A percentile compares a stretch with the other conserved stretches of the same genome.
phyloP scores from a whole-genome alignment of 2,329 filamentous ascomycete species.

The Ophiostoma australiae region DNA sequence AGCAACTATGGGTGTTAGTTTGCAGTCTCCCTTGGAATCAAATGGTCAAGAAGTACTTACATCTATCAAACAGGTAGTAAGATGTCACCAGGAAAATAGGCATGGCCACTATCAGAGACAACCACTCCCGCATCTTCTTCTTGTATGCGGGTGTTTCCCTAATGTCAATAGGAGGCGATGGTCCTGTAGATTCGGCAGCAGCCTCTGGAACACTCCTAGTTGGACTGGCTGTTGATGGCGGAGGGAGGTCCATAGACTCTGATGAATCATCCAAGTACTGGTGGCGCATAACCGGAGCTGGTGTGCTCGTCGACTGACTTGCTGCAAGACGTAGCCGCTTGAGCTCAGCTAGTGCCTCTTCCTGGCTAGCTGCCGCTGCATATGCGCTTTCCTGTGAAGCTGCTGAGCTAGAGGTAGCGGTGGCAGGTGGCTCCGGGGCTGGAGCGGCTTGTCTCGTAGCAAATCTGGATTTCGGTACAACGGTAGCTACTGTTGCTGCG shows the following conservation, averaged over 20 bases:
- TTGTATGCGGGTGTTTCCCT: constrained; percentile 42
- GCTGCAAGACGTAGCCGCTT: constrained; percentile 24
- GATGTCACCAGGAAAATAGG: constrained; percentile 53
- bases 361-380: constrained; percentile 19
- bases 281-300: neutral
- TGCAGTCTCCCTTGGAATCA: neutral
- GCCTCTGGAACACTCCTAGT: neutral
- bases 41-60: constrained; percentile 35
- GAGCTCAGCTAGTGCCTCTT: constrained; percentile 27
- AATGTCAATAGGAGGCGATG: constrained; percentile 21
- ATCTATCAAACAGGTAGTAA: constrained; percentile 49
- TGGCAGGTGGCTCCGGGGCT: neutral
- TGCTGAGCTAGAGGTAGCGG: neutral
- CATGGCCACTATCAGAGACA: constrained; percentile 46
- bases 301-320: constrained; percentile 15
- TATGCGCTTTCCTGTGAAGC: neutral
- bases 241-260: neutral
- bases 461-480: constrained; percentile 11
- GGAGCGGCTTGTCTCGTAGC: neutral
- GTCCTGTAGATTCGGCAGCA: constrained; percentile 4
- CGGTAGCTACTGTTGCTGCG: neutral
- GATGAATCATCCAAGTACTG: neutral
- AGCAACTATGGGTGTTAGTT: constrained; percentile 23
- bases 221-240: neutral
- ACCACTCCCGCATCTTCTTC: constrained; percentile 43